Evolutionary conservation across 73 alveolate genomes (phyloP), one percentile per base, ranked within the genome.

Genomic region (Paramecium sexaurelia): DNA sequence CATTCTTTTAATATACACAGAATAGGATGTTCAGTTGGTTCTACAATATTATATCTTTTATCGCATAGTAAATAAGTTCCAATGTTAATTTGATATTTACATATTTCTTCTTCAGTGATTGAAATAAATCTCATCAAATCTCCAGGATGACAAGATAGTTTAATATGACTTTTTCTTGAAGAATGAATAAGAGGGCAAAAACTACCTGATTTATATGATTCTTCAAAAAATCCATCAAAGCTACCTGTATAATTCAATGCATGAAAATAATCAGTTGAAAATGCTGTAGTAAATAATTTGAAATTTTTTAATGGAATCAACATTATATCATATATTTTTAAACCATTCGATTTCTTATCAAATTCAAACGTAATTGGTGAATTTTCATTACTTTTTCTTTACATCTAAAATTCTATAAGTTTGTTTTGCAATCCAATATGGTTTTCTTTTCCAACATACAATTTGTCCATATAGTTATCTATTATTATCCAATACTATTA

Each of bases 11-110:
- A 20, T 57, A 24, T 22, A 57, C 82, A 57, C 37, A 57, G 17
- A 15, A 57, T 24, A 57, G 17, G 82, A 8, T 57, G 26, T 22
- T 57, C 82, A n/a, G 39, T 19, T 19, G 82, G 82, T 24, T 57
- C 82, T 5, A 57, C 39, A 57, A 20, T 27, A 15, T 57, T 3
- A 3, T 57, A 20, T 15, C 17, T 57, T 15, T 57, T 17, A 13
- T 57, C 85, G 27, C 85, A 69, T 35, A 69, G 27, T 32, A 69
- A 35, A 69, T 69, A 27, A 13, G 85, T 69, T 7, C 85, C 85
- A 27, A 69, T 27, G 1, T 1, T 69, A 17, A 69, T 69, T 69
- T 69, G 26, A 69, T 69, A 69, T 17, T 69, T 19, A 69, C 85
- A 69, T 3, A 32, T 35, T 32, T 27, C 55, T 11, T n/a, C 55